Evolutionary conservation across 2,329 filamentous ascomycete genomes (phyloP).

Genomic region (Phyllosticta capitalensis): DNA sequence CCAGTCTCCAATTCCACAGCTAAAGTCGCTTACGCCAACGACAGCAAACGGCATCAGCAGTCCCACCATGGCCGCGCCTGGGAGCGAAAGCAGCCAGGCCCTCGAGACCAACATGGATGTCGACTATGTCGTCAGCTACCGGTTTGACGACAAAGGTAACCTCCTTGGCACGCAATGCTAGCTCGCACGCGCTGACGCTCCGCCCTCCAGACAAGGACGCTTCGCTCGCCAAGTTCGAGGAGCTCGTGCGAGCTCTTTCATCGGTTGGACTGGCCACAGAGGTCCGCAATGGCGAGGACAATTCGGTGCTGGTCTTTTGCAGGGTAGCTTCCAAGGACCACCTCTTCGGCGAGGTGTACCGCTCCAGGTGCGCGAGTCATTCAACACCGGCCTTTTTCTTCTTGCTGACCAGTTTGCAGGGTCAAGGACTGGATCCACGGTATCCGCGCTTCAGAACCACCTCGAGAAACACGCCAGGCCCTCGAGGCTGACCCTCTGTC

Average conservation of each 20-base stretch:
- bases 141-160: slow-evolving; percentile 58
- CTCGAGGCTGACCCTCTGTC: slow-evolving; percentile 68
- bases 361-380: slow-evolving; percentile 50
- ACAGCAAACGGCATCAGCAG: slow-evolving; percentile 2
- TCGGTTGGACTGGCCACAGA: slow-evolving; percentile 77
- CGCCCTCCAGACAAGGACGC: slow-evolving; percentile 49
- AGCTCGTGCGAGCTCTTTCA: slow-evolving; percentile 66
- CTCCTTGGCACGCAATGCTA: background rate
- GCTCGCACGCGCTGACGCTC: slow-evolving; percentile 13
- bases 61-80: slow-evolving; percentile 9
- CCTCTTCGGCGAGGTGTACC: slow-evolving; percentile 71
- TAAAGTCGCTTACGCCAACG: background rate
- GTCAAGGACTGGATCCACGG: slow-evolving; percentile 93
- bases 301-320: slow-evolving; percentile 73
- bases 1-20: background rate
- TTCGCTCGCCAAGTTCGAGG: slow-evolving; percentile 66
- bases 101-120: slow-evolving; percentile 55
- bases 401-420: slow-evolving; percentile 33
- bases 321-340: slow-evolving; percentile 67
- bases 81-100: slow-evolving; percentile 25
- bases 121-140: slow-evolving; percentile 80
- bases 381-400: background rate
- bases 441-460: slow-evolving; percentile 67
- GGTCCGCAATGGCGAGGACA: slow-evolving; percentile 68
- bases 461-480: slow-evolving; percentile 58